Conservation (phyloP, 176 grass and related monocot genomes). For the Aegilops speltoides region DNA sequence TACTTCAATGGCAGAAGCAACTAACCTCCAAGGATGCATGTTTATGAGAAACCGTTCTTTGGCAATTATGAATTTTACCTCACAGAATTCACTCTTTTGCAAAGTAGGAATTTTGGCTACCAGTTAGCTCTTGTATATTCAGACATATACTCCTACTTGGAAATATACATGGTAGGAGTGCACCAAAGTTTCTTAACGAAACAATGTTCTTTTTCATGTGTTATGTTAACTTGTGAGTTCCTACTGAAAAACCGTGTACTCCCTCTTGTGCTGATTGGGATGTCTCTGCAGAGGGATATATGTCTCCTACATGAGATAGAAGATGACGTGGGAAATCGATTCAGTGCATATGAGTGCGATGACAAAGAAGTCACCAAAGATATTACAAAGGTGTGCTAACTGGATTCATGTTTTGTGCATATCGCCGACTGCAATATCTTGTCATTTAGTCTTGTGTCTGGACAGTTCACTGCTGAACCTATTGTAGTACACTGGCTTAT, state of each 20-base stretch:
- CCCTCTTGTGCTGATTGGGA: background rate
- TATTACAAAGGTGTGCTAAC: constrained; percentile 60
- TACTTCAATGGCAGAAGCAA: background rate
- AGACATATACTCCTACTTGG: background rate
- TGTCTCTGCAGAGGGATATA: constrained; percentile 74
- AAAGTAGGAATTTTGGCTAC: background rate
- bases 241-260: background rate
- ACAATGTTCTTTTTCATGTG: background rate
- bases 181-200: background rate
- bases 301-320: constrained; percentile 91
- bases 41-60: background rate
- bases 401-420: background rate
- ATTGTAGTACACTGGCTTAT: background rate
- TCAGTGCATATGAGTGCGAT: constrained; percentile 48
- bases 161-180: background rate
- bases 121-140: background rate
- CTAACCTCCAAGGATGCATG: background rate
- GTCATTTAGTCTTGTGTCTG: too few relatives aligned
- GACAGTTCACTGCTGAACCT: too few relatives aligned
- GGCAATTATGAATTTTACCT: background rate
- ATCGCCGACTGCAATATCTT: background rate
- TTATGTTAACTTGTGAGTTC: background rate
- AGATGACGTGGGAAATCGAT: constrained; percentile 57
- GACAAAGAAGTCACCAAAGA: constrained; percentile 67
- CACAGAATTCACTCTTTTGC: background rate